Conservation (phyloP, 2,329 filamentous ascomycete species). For the Dactylonectria macrodidyma region DNA sequence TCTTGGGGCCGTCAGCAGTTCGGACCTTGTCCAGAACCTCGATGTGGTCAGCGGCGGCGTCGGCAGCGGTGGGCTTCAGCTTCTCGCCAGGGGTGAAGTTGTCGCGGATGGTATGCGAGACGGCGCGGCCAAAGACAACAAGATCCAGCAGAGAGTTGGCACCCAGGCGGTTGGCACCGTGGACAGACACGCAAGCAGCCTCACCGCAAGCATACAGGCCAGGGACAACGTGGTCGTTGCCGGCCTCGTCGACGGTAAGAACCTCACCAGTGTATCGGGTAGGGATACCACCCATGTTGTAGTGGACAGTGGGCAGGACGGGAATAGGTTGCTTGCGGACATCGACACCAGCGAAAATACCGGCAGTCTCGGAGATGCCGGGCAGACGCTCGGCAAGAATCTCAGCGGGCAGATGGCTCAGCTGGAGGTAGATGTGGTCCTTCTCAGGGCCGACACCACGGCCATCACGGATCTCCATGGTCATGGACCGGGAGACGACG, state of each 20-base stretch:
- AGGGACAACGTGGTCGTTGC: constrained; percentile 93
- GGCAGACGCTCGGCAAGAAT: constrained; percentile 96
- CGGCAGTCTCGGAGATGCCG: constrained; percentile 98
- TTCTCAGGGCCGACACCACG: constrained; percentile 97
- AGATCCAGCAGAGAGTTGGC: constrained; percentile 98
- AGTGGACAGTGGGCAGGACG: constrained; percentile 96
- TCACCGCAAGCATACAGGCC: constrained; percentile 97
- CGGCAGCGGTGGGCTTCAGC: constrained; percentile 84
- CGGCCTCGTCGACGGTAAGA: constrained; percentile 86
- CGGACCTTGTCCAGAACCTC: constrained; percentile 88
- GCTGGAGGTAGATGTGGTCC: constrained; percentile 98
- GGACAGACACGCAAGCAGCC: constrained; percentile 96
- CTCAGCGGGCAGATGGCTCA: constrained; percentile 93
- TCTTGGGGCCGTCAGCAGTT: constrained; percentile 87
- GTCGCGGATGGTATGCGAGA: constrained; percentile 96
- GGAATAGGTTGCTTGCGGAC: constrained; percentile 98
- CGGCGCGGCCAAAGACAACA: constrained; percentile 97
- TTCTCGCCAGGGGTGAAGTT: constrained; percentile 88
- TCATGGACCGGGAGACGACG: constrained; percentile 98
- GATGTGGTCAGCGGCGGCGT: constrained; percentile 91
- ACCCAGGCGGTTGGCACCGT: constrained; percentile 97
- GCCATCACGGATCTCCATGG: constrained; percentile 96
- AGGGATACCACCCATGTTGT: constrained; percentile 99
- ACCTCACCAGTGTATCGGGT: constrained; percentile 98
- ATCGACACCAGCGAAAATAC: constrained; percentile 97